Evolutionary conservation across 1,284 basidiomycete species (phyloP).

Genomic region (Moesziomyces sp.): DNA sequence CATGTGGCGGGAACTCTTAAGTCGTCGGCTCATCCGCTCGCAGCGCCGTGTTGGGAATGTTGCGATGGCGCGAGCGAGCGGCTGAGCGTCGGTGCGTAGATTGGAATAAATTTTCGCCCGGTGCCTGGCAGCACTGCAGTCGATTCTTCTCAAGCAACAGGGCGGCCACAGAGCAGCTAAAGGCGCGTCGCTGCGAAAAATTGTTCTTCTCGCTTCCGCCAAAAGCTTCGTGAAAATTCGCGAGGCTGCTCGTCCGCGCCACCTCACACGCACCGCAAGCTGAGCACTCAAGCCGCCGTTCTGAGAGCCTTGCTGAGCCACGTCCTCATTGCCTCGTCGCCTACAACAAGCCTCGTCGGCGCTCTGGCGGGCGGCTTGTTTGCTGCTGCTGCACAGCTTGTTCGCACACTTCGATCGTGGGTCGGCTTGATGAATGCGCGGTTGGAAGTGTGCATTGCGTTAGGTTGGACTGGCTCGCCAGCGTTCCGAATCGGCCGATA

Average conservation of each 20-base stretch:
- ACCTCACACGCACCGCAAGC: not conserved
- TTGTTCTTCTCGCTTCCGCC: slow-evolving; percentile 46
- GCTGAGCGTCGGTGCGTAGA: not conserved
- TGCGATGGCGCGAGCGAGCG: too few relatives aligned
- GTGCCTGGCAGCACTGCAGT: not conserved
- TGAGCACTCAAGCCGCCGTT: too few relatives aligned
- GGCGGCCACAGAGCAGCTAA: not conserved
- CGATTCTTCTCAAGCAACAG: slow-evolving; percentile 23
- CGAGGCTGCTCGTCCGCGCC: slow-evolving; percentile 1
- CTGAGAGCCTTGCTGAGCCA: not conserved
- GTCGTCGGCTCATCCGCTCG: too few relatives aligned
- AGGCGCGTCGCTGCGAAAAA: slow-evolving; percentile 2
- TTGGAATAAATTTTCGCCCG: slow-evolving; percentile 7
- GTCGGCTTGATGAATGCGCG: too few relatives aligned
- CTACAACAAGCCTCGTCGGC: too few relatives aligned
- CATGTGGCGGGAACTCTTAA: too few relatives aligned
- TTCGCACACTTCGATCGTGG: not conserved
- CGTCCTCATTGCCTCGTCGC: not conserved
- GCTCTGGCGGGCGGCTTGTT: too few relatives aligned
- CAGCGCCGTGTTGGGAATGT: too few relatives aligned
- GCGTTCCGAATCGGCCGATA: not conserved
- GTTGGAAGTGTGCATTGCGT: too few relatives aligned
- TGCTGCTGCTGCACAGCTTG: too few relatives aligned
- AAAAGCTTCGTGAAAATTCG: slow-evolving; percentile 42
- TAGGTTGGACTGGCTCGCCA: too few relatives aligned